A percentile compares a stretch with the other conserved stretches of the same genome.
Evolutionary conservation across 179 eudicot species (phyloP).

Genomic region (Camellia oleifera): DNA sequence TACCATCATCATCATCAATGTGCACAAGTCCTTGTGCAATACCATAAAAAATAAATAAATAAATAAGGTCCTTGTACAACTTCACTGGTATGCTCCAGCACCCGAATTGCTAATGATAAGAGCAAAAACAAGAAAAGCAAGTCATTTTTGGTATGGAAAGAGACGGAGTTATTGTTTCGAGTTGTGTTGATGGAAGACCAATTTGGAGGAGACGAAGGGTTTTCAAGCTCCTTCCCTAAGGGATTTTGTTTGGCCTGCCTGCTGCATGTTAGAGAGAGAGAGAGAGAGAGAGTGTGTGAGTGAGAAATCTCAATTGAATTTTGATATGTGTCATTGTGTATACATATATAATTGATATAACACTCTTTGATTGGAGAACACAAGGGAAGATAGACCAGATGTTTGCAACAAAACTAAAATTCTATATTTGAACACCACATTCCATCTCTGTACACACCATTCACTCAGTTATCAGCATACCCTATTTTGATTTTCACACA

Average conservation of each 20-base stretch:
- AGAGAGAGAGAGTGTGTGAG: too few relatives aligned
- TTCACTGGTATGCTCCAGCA: neutral
- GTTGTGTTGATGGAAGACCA: neutral
- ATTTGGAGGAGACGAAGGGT: conserved; percentile 29
- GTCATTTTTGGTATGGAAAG: neutral
- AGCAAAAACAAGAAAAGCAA: neutral
- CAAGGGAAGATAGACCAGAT: conserved; percentile 78
- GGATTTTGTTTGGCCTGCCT: conserved; percentile 69
- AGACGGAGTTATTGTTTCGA: neutral
- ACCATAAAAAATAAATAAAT: too few relatives aligned
- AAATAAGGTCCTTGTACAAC: too few relatives aligned
- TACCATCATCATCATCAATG: neutral
- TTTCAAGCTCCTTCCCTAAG: conserved; percentile 70
- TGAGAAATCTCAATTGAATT: neutral
- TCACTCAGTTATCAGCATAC: too few relatives aligned
- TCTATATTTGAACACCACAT: too few relatives aligned
- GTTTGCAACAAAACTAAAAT: conserved; percentile 24
- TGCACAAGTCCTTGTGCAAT: neutral
- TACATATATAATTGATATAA: neutral
- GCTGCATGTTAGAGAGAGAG: conserved; percentile 52
- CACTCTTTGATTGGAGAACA: neutral
- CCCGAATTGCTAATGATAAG: neutral
- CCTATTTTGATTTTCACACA: too few relatives aligned
- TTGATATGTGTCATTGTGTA: neutral
- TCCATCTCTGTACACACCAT: too few relatives aligned